Percentiles rank a stretch among this genome's conserved stretches.
These are phyloP conservation scores for Alectoria sarmentosa DNA, from an alignment of 495 filamentous ascomycete species.

Conservation along the genomic window DNA sequence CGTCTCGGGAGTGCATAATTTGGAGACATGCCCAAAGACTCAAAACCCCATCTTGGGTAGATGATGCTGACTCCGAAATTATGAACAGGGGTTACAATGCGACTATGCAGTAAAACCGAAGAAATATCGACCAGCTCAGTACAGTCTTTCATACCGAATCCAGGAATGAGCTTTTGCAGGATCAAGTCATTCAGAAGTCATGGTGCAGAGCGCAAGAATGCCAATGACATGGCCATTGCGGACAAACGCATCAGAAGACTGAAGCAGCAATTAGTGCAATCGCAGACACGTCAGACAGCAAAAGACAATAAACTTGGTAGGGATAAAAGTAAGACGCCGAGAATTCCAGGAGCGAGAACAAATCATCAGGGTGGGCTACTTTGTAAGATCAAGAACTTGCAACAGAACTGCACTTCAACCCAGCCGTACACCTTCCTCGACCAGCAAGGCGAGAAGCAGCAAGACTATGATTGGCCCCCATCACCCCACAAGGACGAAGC, in stretches of 20 bases:
- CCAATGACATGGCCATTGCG: not conserved
- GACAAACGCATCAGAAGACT: not conserved
- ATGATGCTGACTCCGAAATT: no score
- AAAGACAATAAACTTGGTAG: not conserved
- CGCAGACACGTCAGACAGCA: not conserved
- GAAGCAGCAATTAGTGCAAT: not conserved
- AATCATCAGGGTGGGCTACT: not conserved
- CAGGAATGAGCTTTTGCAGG: not conserved
- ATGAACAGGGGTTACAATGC: not conserved
- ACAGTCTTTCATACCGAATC: not conserved
- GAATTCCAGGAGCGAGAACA: not conserved
- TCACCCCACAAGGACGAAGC: not conserved
- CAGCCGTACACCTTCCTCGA: not conserved
- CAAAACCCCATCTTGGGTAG: no score
- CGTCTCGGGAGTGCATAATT: no score
- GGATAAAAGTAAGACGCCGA: not conserved
- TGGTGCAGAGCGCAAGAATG: slow-evolving; percentile 1
- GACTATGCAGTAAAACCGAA: not conserved
- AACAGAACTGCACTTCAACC: not conserved
- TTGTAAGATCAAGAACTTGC: not conserved
- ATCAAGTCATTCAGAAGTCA: slow-evolving; percentile 1
- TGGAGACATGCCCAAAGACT: no score
- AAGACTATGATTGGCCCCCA: not conserved
- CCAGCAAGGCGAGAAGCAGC: not conserved
- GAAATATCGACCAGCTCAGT: not conserved